phyloP scores from a whole-genome alignment of 805 yeast species.

The Candida boleticola region DNA sequence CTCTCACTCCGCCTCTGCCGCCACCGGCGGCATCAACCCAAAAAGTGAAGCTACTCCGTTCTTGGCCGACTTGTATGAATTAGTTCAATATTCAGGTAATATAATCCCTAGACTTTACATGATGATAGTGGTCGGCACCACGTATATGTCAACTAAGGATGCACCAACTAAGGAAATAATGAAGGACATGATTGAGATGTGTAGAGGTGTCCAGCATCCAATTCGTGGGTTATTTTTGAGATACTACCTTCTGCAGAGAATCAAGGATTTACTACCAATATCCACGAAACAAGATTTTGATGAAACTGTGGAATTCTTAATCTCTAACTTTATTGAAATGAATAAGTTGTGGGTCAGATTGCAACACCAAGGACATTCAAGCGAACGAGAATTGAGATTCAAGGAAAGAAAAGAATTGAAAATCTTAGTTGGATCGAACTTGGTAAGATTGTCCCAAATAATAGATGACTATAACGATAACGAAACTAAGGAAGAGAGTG shows the following conservation, averaged over 20 bases:
- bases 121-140: slow-evolving; percentile 94
- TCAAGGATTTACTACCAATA: slow-evolving; percentile 62
- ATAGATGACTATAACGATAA: slow-evolving; percentile 63
- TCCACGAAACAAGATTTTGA: slow-evolving; percentile 40
- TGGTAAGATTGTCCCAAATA: slow-evolving; percentile 84
- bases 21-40: slow-evolving; percentile 24
- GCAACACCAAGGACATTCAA: slow-evolving; percentile 92
- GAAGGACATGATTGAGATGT: slow-evolving; percentile 97
- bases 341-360: slow-evolving; percentile 95
- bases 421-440: slow-evolving; percentile 88
- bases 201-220: slow-evolving; percentile 95
- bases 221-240: slow-evolving; percentile 86
- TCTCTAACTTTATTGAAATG: slow-evolving; percentile 93
- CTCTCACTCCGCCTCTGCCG: slow-evolving; percentile 24
- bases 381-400: slow-evolving; percentile 70
- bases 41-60: slow-evolving; percentile 29
- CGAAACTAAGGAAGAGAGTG: slow-evolving; percentile 20
- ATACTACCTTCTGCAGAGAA: slow-evolving; percentile 82
- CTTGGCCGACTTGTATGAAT: slow-evolving; percentile 85
- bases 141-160: slow-evolving; percentile 72
- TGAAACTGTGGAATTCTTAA: slow-evolving; percentile 74
- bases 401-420: slow-evolving; percentile 85
- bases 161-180: slow-evolving; percentile 83
- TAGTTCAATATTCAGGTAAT: slow-evolving; percentile 94
- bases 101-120: slow-evolving; percentile 87